These are phyloP conservation scores for Cichorium intybus DNA, from an alignment of 140 eudicot species.

Conservation along the genomic window DNA sequence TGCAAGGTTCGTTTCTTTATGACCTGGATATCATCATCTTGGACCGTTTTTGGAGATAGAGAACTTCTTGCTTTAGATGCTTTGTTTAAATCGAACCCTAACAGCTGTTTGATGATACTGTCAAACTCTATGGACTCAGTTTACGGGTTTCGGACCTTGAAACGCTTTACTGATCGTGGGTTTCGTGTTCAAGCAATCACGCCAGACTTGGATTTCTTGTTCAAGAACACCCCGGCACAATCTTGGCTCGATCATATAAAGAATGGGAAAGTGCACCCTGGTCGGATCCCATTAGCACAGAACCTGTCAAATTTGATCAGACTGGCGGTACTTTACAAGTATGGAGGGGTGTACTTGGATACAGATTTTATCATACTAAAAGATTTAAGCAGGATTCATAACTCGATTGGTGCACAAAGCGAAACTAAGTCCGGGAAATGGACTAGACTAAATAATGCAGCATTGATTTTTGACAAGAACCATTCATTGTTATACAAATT, in stretches of 20 bases:
- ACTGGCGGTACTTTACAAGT: constrained; percentile 59
- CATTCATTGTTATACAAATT: constrained; percentile 52
- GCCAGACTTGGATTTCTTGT: constrained; percentile 43
- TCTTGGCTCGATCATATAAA: constrained; percentile 44
- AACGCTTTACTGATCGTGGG: constrained; percentile 42
- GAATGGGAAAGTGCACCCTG: constrained; percentile 11
- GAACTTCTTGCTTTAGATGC: constrained; percentile 55
- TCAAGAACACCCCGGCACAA: constrained; percentile 57
- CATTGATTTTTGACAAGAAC: constrained; percentile 50
- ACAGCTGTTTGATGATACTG: constrained; percentile 56
- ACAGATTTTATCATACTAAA: constrained; percentile 62
- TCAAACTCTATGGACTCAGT: constrained; percentile 59
- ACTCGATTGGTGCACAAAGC: constrained; percentile 68
- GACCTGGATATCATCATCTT: constrained; percentile 56
- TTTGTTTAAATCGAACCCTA: constrained; percentile 55
- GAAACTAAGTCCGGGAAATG: constrained; percentile 39
- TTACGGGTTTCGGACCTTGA: constrained; percentile 33
- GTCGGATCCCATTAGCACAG: constrained; percentile 26
- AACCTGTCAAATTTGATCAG: constrained; percentile 59
- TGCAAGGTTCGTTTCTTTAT: constrained; percentile 53
- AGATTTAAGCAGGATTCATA: constrained; percentile 45
- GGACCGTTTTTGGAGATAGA: constrained; percentile 34
- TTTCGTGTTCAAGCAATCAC: constrained; percentile 33
- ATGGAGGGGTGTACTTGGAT: constrained; percentile 75
- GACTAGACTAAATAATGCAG: constrained; percentile 70